phyloP scores from a whole-genome alignment of 192 early-diverging fungal species.

The Coemansia reversa region DNA sequence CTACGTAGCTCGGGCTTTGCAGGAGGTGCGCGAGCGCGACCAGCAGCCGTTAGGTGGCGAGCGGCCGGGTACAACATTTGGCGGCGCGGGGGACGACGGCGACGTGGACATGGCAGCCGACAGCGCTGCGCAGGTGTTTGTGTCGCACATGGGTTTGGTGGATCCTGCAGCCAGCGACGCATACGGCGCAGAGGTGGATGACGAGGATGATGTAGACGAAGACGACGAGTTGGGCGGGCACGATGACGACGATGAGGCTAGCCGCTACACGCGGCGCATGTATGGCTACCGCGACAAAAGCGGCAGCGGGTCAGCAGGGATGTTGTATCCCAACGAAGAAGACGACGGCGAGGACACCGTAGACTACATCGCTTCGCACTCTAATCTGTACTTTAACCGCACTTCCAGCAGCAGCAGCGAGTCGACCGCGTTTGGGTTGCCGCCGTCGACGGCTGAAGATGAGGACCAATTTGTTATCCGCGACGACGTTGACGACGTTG shows the following conservation, averaged over 20 bases:
- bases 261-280: not conserved
- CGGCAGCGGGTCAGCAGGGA: not conserved
- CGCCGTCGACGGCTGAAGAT: conserved; percentile 21
- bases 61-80: conserved; percentile 24
- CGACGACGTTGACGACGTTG: conserved; percentile 31
- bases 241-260: conserved; percentile 3
- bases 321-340: conserved; percentile 29
- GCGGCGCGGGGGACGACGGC: conserved; percentile 11
- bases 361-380: conserved; percentile 23
- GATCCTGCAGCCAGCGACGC: conserved; percentile 26
- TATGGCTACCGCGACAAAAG: not conserved
- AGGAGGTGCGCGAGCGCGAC: conserved; percentile 45
- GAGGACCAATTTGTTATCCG: conserved; percentile 45
- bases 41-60: conserved; percentile 55
- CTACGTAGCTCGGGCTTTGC: conserved; percentile 43
- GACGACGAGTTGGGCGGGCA: conserved; percentile 24
- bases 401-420: not conserved
- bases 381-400: conserved; percentile 29
- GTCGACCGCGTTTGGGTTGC: conserved; percentile 1
- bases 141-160: conserved; percentile 51
- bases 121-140: conserved; percentile 38
- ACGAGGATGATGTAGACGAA: conserved; percentile 40
- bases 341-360: conserved; percentile 31
- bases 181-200: conserved; percentile 31
- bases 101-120: conserved; percentile 20